Percentiles rank a stretch among this genome's conserved stretches.
phyloP scores from a whole-genome alignment of 345 rosid genomes.

The Mallotus nudiflorus region DNA sequence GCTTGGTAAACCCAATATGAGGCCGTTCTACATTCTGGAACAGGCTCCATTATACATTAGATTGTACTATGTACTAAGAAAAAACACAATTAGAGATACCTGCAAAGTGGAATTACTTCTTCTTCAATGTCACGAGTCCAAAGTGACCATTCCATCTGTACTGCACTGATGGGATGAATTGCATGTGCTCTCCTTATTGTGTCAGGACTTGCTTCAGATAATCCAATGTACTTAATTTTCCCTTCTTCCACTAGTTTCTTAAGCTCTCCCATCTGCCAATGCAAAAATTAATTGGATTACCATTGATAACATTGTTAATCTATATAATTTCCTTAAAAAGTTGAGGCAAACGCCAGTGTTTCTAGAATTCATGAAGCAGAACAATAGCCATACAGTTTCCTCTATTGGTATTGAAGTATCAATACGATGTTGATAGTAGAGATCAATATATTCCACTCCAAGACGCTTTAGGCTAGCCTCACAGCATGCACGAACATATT shows the following conservation, averaged over 20 bases:
- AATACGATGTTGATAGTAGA: conserved; percentile 15
- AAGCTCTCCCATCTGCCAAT: conserved; percentile 39
- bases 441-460: conserved; percentile 12
- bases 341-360: neutral
- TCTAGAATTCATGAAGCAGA: no score
- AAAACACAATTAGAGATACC: neutral
- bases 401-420: conserved; percentile 17
- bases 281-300: no score
- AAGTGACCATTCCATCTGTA: conserved; percentile 48
- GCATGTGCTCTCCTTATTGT: conserved; percentile 47
- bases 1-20: neutral
- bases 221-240: conserved; percentile 45
- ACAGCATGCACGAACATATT: conserved; percentile 24
- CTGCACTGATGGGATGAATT: conserved; percentile 47
- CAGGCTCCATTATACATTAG: neutral
- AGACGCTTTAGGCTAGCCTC: conserved; percentile 22
- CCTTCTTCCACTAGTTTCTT: conserved; percentile 45
- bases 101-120: conserved; percentile 18
- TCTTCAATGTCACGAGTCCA: conserved; percentile 31
- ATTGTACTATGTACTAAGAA: neutral
- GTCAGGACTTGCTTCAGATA: conserved; percentile 50
- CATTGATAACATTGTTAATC: no score
- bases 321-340: neutral
- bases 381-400: conserved; percentile 8
- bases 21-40: neutral